Evolutionary conservation across 805 yeast genomes (phyloP), one percentile per base, ranked within the genome.

Genomic region (Candida jianshihensis): DNA sequence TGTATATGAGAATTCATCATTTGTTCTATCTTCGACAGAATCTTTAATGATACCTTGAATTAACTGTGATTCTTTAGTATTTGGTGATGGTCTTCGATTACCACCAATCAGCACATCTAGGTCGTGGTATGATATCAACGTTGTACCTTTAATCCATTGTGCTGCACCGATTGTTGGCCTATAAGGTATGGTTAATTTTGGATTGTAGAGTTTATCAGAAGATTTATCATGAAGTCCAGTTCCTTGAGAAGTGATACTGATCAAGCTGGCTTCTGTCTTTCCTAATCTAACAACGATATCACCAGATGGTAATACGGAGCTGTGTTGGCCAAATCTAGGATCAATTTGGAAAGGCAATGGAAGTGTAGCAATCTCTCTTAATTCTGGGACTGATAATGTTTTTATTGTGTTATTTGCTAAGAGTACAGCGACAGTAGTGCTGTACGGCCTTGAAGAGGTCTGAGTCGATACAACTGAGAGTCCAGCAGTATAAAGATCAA

Each of bases 101-200:
- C 97, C 97, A 5, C 83, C 85, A 26, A 90, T 68, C 30, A 86
- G 52, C 11, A 51, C 37, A 40, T 82, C 80, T 35, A 92, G 64
- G 42, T 85, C 95, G 1, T 70, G 66, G 17, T 71, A 56, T 2
- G 78, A 63, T n/a, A 81, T 70, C 42, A 70, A 68, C 15, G 75
- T 75, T 0, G 81, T 63, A 3, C 96, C 96, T 46, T 81, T 75
- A 6, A 92, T 85, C 92, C 96, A 84, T 56, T 81, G 90, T 30
- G 84, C 64, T 0, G 92, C 73, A 26, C 87, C 75, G 6, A 85
- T 75, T 5, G 75, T 68, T 3, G 98, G 99, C 33, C 97, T 69
- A 22, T 75, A 73, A 2, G 96, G 94, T 16, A 81, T 71, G 6
- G 71, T 61, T 31, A 82, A 68, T 42, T 76, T 73, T 19, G 75